Evolutionary conservation across 495 filamentous ascomycete species (phyloP), one percentile per base, ranked within the genome.

Genomic region (Aspergillus steynii): DNA sequence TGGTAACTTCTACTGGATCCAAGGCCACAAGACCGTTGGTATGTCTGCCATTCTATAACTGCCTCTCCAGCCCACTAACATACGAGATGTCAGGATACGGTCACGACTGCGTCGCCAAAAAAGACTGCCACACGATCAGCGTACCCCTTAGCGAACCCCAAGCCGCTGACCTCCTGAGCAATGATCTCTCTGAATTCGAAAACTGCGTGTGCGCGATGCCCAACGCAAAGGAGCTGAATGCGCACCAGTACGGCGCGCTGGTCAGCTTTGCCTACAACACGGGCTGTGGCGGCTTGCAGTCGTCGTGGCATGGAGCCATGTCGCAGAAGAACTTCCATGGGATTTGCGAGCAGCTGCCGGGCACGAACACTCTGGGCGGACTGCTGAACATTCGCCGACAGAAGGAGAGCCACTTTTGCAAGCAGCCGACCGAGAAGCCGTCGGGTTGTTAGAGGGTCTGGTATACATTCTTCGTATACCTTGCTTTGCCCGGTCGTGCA

Each of bases 211-310:
- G 71, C 15, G 55, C 62, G 28, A 64, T 77, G 54, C 69, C 70
- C 37, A 74, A 67, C 29, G 61, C 65, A 52, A 58, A 58, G 61
- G 32, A 63, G 15, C 73, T 84, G 50, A 82, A 80, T 61, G 71
- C 66, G 12, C 82, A 84, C 66, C 74, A 82, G 64, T 83, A 78
- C 63, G 82, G 79, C 32, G 80, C 80, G 0, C 68, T 83, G 8
- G 74, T 80, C 34, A 75, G 70, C 56, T 83, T 76, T 71, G 69
- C 79, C 9, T 83, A 76, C 71, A 84, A 82, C 66, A 71, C 79
- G 12, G 81, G 81, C 25, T 82, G 78, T 64, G 79, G 78, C n/a
- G 74, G 71, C 20, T 29, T 67, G 8, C 58, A 61, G 46, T 26
- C n/a, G 9, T 53, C 50, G 37, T 64, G 58, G 62, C 47, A 53